phyloP scores from a whole-genome alignment of 305 asterid genomes.

The Fraxinus latifolia region DNA sequence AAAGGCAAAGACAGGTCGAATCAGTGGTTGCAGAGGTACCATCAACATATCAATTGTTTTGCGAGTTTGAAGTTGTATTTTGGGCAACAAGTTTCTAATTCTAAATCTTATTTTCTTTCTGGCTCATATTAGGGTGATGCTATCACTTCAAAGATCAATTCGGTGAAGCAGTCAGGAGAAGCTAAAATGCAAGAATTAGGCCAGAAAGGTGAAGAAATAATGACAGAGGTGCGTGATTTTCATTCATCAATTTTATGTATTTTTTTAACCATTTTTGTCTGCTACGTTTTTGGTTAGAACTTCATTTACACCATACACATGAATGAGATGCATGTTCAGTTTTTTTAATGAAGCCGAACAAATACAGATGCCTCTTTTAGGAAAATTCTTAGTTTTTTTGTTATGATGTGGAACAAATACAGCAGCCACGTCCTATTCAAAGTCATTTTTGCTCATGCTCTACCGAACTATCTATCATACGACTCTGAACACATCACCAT shows the following conservation, averaged over 20 bases:
- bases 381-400: not conserved
- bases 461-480: not conserved
- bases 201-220: slow-evolving; percentile 57
- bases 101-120: not conserved
- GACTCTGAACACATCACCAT: not conserved
- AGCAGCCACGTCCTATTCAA: not conserved
- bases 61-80: slow-evolving; percentile 1
- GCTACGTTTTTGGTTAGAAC: not conserved
- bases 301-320: not conserved
- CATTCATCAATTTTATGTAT: not conserved
- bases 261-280: not conserved
- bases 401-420: not conserved
- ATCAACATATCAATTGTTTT: slow-evolving; percentile 20
- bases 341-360: not conserved
- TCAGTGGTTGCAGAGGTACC: slow-evolving; percentile 59
- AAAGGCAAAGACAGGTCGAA: slow-evolving; percentile 60
- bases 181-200: slow-evolving; percentile 49
- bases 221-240: slow-evolving; percentile 47
- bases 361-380: not conserved
- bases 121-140: slow-evolving; percentile 47
- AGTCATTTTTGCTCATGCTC: not conserved
- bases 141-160: slow-evolving; percentile 36
- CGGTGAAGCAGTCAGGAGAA: slow-evolving; percentile 53
- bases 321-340: not conserved
- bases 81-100: slow-evolving; percentile 2